A percentile compares a stretch with the other conserved stretches of the same genome.
phyloP scores from a whole-genome alignment of 2,329 filamentous ascomycete species.

The Aciculosporium take region DNA sequence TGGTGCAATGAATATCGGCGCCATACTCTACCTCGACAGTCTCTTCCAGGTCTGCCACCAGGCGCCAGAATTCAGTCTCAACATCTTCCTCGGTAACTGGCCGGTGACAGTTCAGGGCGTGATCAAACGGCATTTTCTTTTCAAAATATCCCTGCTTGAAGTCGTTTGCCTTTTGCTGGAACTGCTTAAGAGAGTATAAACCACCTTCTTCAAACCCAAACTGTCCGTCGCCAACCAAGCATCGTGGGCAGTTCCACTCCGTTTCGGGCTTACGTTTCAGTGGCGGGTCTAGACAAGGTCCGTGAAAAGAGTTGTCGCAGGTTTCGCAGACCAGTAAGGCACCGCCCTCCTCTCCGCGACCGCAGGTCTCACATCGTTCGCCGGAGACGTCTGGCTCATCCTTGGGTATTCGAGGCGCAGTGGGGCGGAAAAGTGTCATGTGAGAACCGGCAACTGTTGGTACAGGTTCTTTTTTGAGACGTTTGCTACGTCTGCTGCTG shows the following conservation, averaged over 20 bases:
- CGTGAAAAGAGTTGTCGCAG: constrained; percentile 80
- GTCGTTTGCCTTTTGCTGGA: constrained; percentile 87
- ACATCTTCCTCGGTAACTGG: constrained; percentile 90
- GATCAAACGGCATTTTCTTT: constrained; percentile 77
- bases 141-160: constrained; percentile 94
- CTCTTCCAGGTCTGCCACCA: constrained; percentile 87
- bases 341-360: constrained; percentile 57
- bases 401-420: constrained; percentile 50
- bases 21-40: constrained; percentile 97
- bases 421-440: constrained; percentile 85
- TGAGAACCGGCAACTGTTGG: constrained; percentile 91
- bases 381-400: constrained; percentile 33
- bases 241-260: constrained; percentile 94
- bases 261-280: constrained; percentile 61
- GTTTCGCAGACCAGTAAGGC: constrained; percentile 75
- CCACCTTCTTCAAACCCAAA: constrained; percentile 97
- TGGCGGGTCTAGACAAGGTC: constrained; percentile 76
- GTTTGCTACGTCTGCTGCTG: constrained; percentile 74
- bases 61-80: constrained; percentile 89
- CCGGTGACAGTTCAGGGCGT: constrained; percentile 63
- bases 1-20: constrained; percentile 95
- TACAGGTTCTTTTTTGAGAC: constrained; percentile 65
- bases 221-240: constrained; percentile 87
- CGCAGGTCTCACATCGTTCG: constrained; percentile 75
- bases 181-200: constrained; percentile 86